Conservation (phyloP, 768 basidiomycete genomes). For the Mycena venus region DNA sequence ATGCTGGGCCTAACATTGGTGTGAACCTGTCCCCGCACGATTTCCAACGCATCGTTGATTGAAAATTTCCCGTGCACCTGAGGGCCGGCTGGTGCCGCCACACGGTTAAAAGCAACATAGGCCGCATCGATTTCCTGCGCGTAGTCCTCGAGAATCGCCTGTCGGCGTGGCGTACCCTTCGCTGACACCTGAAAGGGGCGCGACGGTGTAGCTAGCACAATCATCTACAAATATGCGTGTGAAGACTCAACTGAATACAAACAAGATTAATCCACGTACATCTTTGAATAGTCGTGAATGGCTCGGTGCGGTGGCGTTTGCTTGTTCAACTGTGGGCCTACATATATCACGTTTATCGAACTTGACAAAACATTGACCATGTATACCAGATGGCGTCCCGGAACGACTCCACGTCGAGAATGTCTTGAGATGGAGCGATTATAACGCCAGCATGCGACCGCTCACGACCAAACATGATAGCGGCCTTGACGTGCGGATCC, state of each 20-base stretch:
- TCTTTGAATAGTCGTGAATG: conserved; percentile 61
- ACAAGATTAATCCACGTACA: conserved; percentile 43
- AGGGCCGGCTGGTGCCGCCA: not conserved
- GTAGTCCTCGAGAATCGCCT: conserved; percentile 52
- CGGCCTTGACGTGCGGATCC: conserved; percentile 1
- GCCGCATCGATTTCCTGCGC: conserved; percentile 53
- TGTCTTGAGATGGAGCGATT: not conserved
- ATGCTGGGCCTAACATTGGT: not conserved
- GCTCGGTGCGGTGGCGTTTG: conserved; percentile 57
- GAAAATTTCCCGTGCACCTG: not conserved
- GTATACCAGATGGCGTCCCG: conserved; percentile 41
- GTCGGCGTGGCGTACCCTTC: conserved; percentile 55
- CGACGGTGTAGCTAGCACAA: conserved; percentile 51
- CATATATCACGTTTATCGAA: not conserved
- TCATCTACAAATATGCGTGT: conserved; percentile 49
- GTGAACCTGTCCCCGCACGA: conserved; percentile 7
- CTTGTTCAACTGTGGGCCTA: conserved; percentile 56
- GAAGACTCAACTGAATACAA: not conserved
- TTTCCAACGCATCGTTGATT: not conserved
- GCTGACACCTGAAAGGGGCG: conserved; percentile 59
- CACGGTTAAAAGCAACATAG: not conserved
- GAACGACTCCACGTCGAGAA: conserved; percentile 15
- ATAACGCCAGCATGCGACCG: conserved; percentile 1
- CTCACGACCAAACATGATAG: conserved; percentile 16
- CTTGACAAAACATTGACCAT: not conserved